Evolutionary conservation across 116 monocot species (phyloP), one percentile per base, ranked within the genome.

Genomic region (Phalaenopsis hybrid): DNA sequence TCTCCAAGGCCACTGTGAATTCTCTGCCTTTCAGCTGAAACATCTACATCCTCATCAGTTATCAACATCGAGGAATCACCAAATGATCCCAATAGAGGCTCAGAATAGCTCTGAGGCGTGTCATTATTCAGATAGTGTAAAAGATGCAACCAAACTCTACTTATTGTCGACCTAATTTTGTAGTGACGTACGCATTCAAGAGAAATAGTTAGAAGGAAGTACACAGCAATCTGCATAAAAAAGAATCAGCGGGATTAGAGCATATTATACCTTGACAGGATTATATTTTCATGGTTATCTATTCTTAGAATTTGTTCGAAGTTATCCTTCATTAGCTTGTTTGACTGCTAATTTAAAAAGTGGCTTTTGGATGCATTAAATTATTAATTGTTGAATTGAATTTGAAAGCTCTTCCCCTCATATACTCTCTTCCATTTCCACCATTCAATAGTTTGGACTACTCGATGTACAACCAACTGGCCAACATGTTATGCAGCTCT

Each of bases 11-110:
- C 89, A 83, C 81, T 83, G 37, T 88, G 75, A 79, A 92, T 81
- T 75, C 85, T 96, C 21, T 89, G 81, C 81, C 94, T 83, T 85
- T 96, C 96, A 72, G 86, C 82, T 86, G 21, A 80, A 52, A 96
- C 96, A 84, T 96, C 94, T 52, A 83, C 45, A 88, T 96, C 96
- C 59, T 96, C 96, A 87, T 92, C 88, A 81, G 48, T 44, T 57
- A 89, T 75, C 18, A 79, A 46, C 68, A 79, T 31, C 31, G 76
- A 77, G 48, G 50, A 4, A 74, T 86, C 83, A 73, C 80, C 81
- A 74, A 49, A 77, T 33, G 91, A 81, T 67, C 81, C 88, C 63
- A 92, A 58, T 80, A 96, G 88, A 86, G 94, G 96, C 72, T 92
- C 85, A 65, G 43, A 68, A 77, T 72, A 81, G 77, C 59, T 84